These are phyloP conservation scores for Basipetospora chlamydospora DNA, from an alignment of 2,329 filamentous ascomycete species.

Conservation along the genomic window DNA sequence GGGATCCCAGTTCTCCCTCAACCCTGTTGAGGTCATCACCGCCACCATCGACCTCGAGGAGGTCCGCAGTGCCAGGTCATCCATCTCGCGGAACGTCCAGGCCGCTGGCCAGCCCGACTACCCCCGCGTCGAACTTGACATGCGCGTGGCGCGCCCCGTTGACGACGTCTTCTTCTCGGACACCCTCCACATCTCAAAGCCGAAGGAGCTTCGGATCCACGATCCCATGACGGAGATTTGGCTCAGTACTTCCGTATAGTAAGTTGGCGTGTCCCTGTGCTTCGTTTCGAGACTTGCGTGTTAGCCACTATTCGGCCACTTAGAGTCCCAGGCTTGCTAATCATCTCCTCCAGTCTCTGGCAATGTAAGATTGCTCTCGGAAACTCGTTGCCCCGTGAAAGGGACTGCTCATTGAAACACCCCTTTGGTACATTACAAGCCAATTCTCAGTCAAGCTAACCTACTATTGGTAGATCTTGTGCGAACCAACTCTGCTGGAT, in stretches of 20 bases:
- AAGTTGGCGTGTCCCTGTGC: neutral
- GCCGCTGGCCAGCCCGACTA: constrained; percentile 26
- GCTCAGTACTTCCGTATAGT: constrained; percentile 12
- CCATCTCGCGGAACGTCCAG: constrained; percentile 42
- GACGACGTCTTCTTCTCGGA: constrained; percentile 16
- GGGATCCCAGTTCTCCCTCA: constrained; percentile 47
- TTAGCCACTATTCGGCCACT: no score
- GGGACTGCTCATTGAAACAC: no score
- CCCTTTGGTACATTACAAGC: no score
- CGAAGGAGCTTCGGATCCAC: constrained; percentile 11
- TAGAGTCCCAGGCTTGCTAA: no score
- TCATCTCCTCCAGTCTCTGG: constrained; percentile 3
- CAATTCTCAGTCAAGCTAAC: no score
- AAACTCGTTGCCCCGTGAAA: no score
- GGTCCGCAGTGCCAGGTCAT: constrained; percentile 46
- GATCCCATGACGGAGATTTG: constrained; percentile 20
- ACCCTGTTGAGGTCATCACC: constrained; percentile 48
- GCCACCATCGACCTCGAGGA: constrained; percentile 59
- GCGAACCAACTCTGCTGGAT: constrained; percentile 32
- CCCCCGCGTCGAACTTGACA: constrained; percentile 15
- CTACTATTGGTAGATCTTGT: constrained; percentile 39
- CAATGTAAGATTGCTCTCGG: no score
- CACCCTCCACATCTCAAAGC: constrained; percentile 12
- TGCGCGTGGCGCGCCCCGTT: constrained; percentile 12
- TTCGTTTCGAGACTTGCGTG: neutral